Evolutionary conservation across 2,329 filamentous ascomycete species (phyloP).

Genomic region (Colletotrichum sansevieriae): DNA sequence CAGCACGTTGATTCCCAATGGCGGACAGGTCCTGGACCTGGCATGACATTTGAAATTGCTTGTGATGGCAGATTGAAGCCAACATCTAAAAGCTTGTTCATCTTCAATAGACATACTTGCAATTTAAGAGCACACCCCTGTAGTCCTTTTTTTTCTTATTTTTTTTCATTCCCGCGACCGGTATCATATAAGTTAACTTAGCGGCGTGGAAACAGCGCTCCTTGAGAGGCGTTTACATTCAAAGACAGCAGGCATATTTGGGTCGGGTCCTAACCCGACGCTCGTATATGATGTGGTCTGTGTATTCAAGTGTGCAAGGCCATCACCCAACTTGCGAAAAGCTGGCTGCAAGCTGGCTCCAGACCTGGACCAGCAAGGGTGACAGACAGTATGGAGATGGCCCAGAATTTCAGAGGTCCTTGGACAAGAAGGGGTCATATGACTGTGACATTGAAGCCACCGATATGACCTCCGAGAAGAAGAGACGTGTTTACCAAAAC

Average conservation of each 20-base stretch:
- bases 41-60: background rate
- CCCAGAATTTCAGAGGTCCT: background rate
- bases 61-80: background rate
- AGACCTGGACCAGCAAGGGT: background rate
- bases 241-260: too few species aligned
- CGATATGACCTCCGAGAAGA: background rate
- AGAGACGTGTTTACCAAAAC: too few species aligned
- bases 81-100: background rate
- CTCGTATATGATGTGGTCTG: too few species aligned
- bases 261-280: too few species aligned
- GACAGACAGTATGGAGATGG: background rate
- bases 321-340: constrained; percentile 1
- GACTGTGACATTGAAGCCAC: background rate
- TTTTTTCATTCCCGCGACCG: too few species aligned
- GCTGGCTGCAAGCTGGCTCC: too few species aligned
- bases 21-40: background rate
- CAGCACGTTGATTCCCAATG: background rate
- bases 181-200: too few species aligned
- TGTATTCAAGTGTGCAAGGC: background rate
- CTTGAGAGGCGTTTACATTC: too few species aligned
- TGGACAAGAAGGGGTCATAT: constrained; percentile 3
- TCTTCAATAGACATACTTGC: background rate
- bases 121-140: too few species aligned
- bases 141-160: too few species aligned
- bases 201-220: too few species aligned